These are phyloP conservation scores for Inonotus hispidus DNA, from an alignment of 1,284 basidiomycete species.

Conservation along the genomic window DNA sequence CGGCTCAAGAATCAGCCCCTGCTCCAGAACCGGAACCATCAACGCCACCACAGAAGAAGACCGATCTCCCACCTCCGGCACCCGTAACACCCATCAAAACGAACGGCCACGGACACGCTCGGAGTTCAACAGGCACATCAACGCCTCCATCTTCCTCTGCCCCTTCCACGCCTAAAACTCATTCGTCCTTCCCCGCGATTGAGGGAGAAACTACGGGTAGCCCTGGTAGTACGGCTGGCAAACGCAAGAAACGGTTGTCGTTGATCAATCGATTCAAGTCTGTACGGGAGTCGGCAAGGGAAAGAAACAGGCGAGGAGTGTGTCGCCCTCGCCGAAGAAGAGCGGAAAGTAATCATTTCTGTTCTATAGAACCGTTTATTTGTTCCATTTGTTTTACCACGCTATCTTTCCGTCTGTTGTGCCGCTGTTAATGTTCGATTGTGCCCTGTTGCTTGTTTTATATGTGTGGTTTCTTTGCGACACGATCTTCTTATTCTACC, in stretches of 20 bases:
- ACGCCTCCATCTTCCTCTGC: constrained; percentile 12
- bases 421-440: not conserved
- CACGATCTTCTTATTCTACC: not conserved
- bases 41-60: constrained; percentile 9
- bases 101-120: not conserved
- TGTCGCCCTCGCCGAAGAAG: not conserved
- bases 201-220: constrained; percentile 11
- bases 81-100: constrained; percentile 14
- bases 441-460: not conserved
- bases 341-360: not conserved
- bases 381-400: not conserved
- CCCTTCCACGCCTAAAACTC: constrained; percentile 17
- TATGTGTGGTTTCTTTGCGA: not conserved
- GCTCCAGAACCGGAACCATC: constrained; percentile 7
- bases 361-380: not conserved
- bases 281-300: constrained; percentile 19
- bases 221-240: constrained; percentile 16
- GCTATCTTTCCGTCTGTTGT: not conserved
- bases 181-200: not conserved
- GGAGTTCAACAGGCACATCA: constrained; percentile 4
- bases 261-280: constrained; percentile 27
- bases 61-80: constrained; percentile 1
- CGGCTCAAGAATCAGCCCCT: not conserved
- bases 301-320: constrained; percentile 10
- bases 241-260: constrained; percentile 25